Conservation (phyloP, 179 eudicot species). For the Drosera spatulata region DNA sequence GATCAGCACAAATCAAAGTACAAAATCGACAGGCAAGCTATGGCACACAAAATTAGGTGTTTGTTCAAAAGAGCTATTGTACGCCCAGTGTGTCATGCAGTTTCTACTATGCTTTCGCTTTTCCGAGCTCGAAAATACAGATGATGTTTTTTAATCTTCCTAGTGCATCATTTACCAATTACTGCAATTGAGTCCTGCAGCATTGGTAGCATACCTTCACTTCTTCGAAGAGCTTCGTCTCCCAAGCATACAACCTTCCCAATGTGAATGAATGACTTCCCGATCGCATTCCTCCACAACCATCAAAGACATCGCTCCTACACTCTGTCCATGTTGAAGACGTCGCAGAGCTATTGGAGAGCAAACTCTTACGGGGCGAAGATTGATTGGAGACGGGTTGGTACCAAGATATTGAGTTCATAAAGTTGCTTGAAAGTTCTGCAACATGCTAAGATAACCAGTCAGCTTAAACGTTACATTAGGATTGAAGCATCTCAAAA, state of each 20-base stretch:
- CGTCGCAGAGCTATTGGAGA: constrained; percentile 24
- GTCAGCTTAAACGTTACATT: too few species aligned
- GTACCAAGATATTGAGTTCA: constrained; percentile 15
- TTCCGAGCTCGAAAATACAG: too few species aligned
- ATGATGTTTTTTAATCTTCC: too few species aligned
- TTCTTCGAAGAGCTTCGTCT: constrained; percentile 52
- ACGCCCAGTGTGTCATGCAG: too few species aligned
- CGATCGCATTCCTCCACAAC: constrained; percentile 34
- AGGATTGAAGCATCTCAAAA: too few species aligned
- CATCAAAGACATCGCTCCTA: constrained; percentile 18
- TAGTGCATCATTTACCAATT: too few species aligned
- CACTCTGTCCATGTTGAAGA: constrained; percentile 31
- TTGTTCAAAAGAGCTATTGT: too few species aligned
- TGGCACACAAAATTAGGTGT: too few species aligned
- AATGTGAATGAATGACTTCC: constrained; percentile 52
- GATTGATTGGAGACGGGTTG: constrained; percentile 19
- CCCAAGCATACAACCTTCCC: constrained; percentile 58
- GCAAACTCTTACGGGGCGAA: constrained; percentile 32
- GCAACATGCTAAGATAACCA: too few species aligned
- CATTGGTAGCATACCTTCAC: constrained; percentile 34
- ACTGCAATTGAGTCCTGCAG: too few species aligned
- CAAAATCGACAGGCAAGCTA: too few species aligned
- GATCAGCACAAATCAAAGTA: not conserved
- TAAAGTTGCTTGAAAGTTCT: constrained; percentile 19
- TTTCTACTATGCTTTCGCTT: too few species aligned